These are phyloP conservation scores for Pleurotus pulmonarius DNA, from an alignment of 768 basidiomycete genomes.

Conservation along the genomic window DNA sequence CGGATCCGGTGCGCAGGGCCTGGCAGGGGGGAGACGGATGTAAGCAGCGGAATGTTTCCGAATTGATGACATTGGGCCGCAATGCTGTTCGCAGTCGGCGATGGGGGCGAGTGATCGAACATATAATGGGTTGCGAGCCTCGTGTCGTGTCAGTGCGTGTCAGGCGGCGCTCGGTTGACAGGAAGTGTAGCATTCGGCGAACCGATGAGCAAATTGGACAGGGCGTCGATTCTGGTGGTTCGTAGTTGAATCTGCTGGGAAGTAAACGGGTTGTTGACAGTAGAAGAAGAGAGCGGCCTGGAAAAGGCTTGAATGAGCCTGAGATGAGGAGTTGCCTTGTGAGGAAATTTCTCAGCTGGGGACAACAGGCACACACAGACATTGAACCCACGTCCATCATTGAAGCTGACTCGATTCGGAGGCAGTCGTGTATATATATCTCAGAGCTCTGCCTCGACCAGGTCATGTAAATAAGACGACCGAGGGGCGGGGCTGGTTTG, in stretches of 20 bases:
- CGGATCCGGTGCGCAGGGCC: not conserved
- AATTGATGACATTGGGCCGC: constrained; percentile 1
- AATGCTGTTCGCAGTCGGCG: not conserved
- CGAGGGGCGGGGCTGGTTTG: not conserved
- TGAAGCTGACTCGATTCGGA: constrained; percentile 2
- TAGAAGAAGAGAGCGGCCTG: not conserved
- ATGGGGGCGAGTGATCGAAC: not conserved
- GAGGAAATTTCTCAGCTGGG: not conserved
- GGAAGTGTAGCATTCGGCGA: not conserved
- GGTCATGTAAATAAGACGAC: too few species aligned
- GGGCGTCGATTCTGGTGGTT: not conserved
- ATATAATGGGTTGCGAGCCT: constrained; percentile 3
- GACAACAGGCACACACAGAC: not conserved
- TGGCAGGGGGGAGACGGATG: not conserved
- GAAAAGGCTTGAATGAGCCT: not conserved
- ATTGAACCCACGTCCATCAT: not conserved
- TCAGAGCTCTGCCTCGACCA: not conserved
- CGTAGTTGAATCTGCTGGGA: not conserved
- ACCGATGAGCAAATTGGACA: not conserved
- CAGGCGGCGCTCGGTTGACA: not conserved
- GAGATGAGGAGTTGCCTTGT: not conserved
- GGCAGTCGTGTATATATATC: not conserved
- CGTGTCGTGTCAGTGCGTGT: constrained; percentile 1
- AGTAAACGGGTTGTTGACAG: not conserved
- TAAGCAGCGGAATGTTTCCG: not conserved